These are phyloP conservation scores for Asterophora lycoperdoides DNA, from an alignment of 768 basidiomycete genomes.

Conservation along the genomic window DNA sequence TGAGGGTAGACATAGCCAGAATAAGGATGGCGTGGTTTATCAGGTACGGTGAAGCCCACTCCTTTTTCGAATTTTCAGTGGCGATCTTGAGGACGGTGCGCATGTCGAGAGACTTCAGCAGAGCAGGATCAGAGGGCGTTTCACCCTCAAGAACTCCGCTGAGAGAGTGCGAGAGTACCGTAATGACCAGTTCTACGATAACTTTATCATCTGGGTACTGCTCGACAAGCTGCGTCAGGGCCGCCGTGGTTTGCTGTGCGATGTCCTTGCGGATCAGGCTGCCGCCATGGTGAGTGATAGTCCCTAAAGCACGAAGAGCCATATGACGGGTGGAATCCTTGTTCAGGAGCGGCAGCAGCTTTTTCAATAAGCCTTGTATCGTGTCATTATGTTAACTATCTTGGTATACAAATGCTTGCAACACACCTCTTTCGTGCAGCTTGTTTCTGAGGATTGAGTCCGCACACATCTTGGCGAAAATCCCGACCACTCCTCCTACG, in stretches of 20 bases:
- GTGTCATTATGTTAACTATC: not conserved
- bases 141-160: constrained; percentile 39
- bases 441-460: constrained; percentile 59
- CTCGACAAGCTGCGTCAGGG: constrained; percentile 42
- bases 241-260: constrained; percentile 38
- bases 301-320: constrained; percentile 51
- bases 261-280: constrained; percentile 45
- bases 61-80: constrained; percentile 40
- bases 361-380: constrained; percentile 52
- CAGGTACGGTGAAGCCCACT: constrained; percentile 35
- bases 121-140: constrained; percentile 31
- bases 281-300: constrained; percentile 62
- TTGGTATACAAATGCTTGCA: not conserved
- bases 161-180: constrained; percentile 50
- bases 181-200: constrained; percentile 47
- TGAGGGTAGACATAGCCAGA: constrained; percentile 37
- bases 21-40: constrained; percentile 52
- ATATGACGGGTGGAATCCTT: constrained; percentile 44
- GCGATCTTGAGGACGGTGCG: constrained; percentile 39
- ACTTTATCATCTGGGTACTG: constrained; percentile 47
- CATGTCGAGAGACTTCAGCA: constrained; percentile 40
- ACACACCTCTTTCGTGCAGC: constrained; percentile 51
- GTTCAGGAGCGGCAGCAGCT: constrained; percentile 52
- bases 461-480: constrained; percentile 60
- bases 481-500: constrained; percentile 52